Base-by-base conservation (phyloP, 1,139 yeast species). In the Sugiyamaella sp. region DNA sequence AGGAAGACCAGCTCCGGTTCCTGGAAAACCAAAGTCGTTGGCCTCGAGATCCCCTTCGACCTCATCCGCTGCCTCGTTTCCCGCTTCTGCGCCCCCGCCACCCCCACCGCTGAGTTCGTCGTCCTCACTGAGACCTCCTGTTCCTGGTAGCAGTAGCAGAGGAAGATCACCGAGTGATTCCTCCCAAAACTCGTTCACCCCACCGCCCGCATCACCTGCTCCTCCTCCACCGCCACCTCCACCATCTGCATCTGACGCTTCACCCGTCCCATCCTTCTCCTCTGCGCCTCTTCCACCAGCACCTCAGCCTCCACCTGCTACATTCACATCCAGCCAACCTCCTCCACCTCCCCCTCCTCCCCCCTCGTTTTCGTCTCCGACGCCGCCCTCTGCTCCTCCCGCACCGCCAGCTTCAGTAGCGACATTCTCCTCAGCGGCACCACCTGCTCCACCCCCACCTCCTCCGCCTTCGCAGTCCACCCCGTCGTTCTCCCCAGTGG, bases 41-140 rank as follows among this genome's bases (percentile, higher is more conserved):
- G 20, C 21, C 24, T 37, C 56, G 2, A 16, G 46, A 17, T 43
- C 57, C 9, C 47, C 63, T 8, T 54, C 62, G 14, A 56, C 60
- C 14, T 51, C 66, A 5, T 61, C 67, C 3, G 50, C 61, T 5
- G 49, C 63, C 19, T 59, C 63, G 19, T 53, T 66, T 19, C 53
- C 69, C n/a, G 50, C 54, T 9, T 52, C 53, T 21, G 45, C 38
- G 52, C 60, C 27, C 55, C 55, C 22, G 57, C 39, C 29, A 10
- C 46, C 45, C 24, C 39, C 44, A 41, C 40, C 37, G 20, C 35
- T 38, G 21, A 25, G 32, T 17, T n/a, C 37, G 14, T 29, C 53
- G 1, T 14, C 55, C 17, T 53, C 61, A 2, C 49, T 59, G 14
- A 25, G 42, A 20, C 54, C 71, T 5, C 68, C 75, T 6, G 57